These are phyloP conservation scores for Neurospora sp. DNA, from an alignment of 495 filamentous ascomycete species.

Conservation along the genomic window DNA sequence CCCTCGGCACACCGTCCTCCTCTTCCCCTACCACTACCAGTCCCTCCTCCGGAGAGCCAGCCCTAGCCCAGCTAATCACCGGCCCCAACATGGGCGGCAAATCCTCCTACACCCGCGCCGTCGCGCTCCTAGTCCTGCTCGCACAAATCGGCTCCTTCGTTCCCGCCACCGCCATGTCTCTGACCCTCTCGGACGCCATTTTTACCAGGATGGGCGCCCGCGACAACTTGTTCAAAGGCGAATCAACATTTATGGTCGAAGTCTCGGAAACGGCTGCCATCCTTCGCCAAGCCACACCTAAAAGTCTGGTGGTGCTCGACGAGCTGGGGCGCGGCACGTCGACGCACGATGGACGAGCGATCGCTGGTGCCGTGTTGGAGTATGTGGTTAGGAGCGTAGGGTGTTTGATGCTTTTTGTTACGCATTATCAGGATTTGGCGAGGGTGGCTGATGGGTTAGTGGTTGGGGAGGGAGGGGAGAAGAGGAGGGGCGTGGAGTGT, in stretches of 20 bases:
- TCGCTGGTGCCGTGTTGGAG: conserved; percentile 84
- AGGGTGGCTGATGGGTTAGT: conserved; percentile 44
- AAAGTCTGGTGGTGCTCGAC: conserved; percentile 83
- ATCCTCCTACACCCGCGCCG: conserved; percentile 83
- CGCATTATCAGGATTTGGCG: conserved; percentile 85
- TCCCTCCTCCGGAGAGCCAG: neutral
- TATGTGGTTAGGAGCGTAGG: conserved; percentile 64
- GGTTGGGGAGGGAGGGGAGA: neutral
- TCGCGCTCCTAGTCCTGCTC: conserved; percentile 87
- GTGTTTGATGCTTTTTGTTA: conserved; percentile 86
- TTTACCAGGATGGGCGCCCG: conserved; percentile 95
- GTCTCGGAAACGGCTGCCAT: conserved; percentile 86
- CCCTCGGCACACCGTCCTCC: conserved; percentile 42
- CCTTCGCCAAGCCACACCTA: conserved; percentile 71
- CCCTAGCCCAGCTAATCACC: conserved; percentile 75
- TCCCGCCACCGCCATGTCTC: conserved; percentile 59
- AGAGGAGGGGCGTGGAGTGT: conserved; percentile 46
- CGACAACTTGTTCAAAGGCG: conserved; percentile 92
- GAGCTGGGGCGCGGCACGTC: conserved; percentile 87
- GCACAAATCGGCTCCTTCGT: conserved; percentile 93
- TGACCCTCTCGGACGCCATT: conserved; percentile 83
- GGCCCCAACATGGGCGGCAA: conserved; percentile 99
- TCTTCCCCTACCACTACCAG: neutral
- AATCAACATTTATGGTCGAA: conserved; percentile 97
- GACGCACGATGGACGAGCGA: conserved; percentile 93